Evolutionary conservation across 495 filamentous ascomycete genomes (phyloP), one percentile per base, ranked within the genome.

Genomic region (Alectoria sarmentosa): DNA sequence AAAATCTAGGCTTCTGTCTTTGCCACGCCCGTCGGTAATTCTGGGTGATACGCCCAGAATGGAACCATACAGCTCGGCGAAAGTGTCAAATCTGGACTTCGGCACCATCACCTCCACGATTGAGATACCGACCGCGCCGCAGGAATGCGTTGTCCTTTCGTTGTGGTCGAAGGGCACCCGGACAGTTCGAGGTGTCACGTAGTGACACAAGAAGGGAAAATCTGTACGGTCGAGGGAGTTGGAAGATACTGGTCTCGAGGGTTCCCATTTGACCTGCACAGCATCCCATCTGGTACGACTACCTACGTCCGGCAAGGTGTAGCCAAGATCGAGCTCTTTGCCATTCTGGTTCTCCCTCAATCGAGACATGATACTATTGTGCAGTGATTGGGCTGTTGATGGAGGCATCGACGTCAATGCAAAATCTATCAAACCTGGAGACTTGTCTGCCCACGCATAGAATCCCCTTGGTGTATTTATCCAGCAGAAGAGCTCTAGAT

Each of bases 401-500:
- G 57, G 57, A 26, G 36, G 57, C 36, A 60, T 7, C 0, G 57
- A 60, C 3, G 57, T 60, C 28, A 60, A 42, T 10, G 57, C 57
- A n/a, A 41, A 60, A 26, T 60, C n/a, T 28, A 60, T 41, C 23
- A 60, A 21, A 26, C 57, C 36, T 3, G 57, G n/a, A 1, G 57
- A 39, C 57, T 41, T 60, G 26, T 41, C 19, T 13, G 57, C 26
- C 36, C 57, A 60, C 2, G 57, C n/a, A 21, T 41, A 5, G 19
- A 32, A 32, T n/a, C 41, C 39, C 21, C 15, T 21, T 17, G 57
- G 57, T 26, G 34, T 60, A 8, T 28, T 10, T 30, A 36, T 41
- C 37, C 57, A 60, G 32, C 26, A 28, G 39, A 60, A 60, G 36
- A 60, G 36, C 36, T 60, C 57, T 4, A 60, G n/a, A 41, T 41